Evolutionary conservation across 1,139 yeast genomes (phyloP).

Genomic region (Hyphopichia khmerensis): DNA sequence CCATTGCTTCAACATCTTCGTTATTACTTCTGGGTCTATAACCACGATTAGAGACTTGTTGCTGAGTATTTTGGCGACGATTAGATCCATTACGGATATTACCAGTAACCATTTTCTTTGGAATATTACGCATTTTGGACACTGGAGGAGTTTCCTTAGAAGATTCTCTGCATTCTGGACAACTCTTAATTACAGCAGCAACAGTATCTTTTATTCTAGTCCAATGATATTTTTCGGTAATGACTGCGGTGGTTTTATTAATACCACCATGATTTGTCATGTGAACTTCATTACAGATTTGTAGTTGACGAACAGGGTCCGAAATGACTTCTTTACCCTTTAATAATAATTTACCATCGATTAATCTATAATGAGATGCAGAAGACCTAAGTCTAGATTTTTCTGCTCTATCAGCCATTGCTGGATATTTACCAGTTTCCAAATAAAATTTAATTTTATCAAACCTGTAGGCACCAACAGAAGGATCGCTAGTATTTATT

Average conservation of each 20-base stretch:
- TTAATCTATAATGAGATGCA: constrained; percentile 72
- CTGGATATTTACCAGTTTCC: constrained; percentile 85
- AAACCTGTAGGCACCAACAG: constrained; percentile 61
- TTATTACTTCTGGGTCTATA: constrained; percentile 6
- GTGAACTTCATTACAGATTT: constrained; percentile 74
- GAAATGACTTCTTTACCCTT: constrained; percentile 81
- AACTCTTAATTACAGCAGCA: constrained; percentile 71
- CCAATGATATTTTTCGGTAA: constrained; percentile 88
- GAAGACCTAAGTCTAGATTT: constrained; percentile 81
- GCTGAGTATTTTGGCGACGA: background rate
- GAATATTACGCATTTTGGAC: constrained; percentile 24
- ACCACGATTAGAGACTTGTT: background rate
- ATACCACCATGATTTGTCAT: constrained; percentile 80
- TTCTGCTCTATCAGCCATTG: constrained; percentile 76
- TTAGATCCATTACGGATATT: constrained; percentile 1
- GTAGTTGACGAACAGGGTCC: constrained; percentile 71
- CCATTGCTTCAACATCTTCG: constrained; percentile 34
- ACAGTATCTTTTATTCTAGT: constrained; percentile 87
- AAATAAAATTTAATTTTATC: constrained; percentile 78
- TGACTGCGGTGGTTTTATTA: constrained; percentile 76
- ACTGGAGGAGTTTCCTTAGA: constrained; percentile 24
- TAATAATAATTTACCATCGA: constrained; percentile 70
- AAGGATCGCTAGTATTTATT: constrained; percentile 48
- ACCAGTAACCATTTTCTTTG: constrained; percentile 18
- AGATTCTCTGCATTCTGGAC: constrained; percentile 66